Evolutionary conservation across 1,284 basidiomycete species (phyloP), one percentile per base, ranked within the genome.

Genomic region (Tylopilus sp.): DNA sequence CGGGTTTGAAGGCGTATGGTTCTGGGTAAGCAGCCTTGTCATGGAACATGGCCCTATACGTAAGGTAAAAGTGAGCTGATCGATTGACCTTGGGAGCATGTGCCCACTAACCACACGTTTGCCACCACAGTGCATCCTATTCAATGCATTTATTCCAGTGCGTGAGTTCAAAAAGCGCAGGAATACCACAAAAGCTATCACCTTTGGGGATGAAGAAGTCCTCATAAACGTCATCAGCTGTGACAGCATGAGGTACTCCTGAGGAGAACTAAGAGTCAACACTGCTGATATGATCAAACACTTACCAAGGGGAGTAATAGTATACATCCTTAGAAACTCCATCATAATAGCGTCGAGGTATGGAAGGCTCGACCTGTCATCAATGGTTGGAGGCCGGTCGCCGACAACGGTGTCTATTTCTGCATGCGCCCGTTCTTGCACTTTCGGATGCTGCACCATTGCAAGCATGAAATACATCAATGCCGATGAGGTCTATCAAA

Each of bases 201-300:
- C 77, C 80, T 61, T 82, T 82, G 8, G 83, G 82, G 15, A 84
- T 82, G 3, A 78, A 57, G 60, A 80, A 79, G 8, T 81, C 81
- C 6, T 72, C 54, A 57, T 79, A 74, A 18, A 78, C 59, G 6
- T 76, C 71, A n/a, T 83, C 81, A 57, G 81, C 74, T 22, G 71
- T 75, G 2, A 74, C 72, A 3, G 81, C 77, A 61, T 74, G 57
- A 24, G 47, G n/a, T 13, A 79, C 74, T 8, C 71, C 82, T 84
- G n/a, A n/a, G n/a, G 16, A 2, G 19, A 39, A 53, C 29, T 75
- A 51, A 77, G 16, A 53, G 13, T 47, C 41, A 54, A 32, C 56
- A 3, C 22, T 36, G 44, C 12, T 24, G 32, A 16, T 4, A 8
- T 26, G 16, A 1, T 36, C 12, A 6, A 15, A 8, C 18, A 61